Evolutionary conservation across 345 rosid genomes (phyloP).

Genomic region (Carallia pectinifolia): DNA sequence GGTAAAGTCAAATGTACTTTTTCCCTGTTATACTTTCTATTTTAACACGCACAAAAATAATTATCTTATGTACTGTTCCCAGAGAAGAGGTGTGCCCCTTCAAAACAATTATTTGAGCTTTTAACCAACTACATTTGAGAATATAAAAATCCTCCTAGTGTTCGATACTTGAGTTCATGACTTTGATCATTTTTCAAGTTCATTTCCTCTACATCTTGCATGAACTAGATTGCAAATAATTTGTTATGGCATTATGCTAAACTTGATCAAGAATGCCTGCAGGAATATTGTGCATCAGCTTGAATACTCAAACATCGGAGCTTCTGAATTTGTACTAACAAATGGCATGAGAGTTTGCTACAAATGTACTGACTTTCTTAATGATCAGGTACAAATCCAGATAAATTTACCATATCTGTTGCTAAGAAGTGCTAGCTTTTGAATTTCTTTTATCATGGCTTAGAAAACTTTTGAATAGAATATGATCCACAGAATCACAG

Average conservation of each 20-base stretch:
- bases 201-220: not conserved
- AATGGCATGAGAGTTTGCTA: constrained; percentile 87
- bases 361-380: constrained; percentile 78
- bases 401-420: constrained; percentile 6
- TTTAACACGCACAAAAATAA: not conserved
- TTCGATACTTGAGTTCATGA: not conserved
- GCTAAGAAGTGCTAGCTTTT: not conserved
- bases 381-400: constrained; percentile 70
- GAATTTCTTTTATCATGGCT: not conserved
- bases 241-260: constrained; percentile 21
- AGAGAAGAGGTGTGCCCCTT: not conserved
- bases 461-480: not conserved
- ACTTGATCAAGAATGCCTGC: constrained; percentile 31
- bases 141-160: not conserved
- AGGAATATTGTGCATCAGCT: constrained; percentile 54
- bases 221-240: not conserved
- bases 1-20: constrained; percentile 46
- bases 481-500: not conserved
- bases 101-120: too few species aligned
- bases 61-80: not conserved
- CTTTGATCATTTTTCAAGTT: not conserved
- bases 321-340: constrained; percentile 72
- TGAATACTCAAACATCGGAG: constrained; percentile 70
- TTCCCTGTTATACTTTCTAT: not conserved
- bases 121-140: not conserved